Base-by-base conservation (phyloP, 2,329 filamentous ascomycete genomes). In the Neodidymelliopsis sp. region DNA sequence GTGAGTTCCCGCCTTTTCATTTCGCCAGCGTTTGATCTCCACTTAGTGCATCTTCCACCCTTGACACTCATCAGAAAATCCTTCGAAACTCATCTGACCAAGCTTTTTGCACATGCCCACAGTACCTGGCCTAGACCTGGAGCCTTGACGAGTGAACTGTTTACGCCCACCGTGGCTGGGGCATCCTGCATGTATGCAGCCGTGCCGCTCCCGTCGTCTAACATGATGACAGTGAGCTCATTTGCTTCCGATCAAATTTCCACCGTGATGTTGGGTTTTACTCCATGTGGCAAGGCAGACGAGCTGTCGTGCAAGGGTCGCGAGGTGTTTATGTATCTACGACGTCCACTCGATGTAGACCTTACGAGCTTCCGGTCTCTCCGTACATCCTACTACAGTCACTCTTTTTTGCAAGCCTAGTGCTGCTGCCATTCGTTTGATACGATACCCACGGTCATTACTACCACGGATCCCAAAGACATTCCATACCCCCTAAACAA, bases 1-100 rank as follows among this genome's bases (percentile, higher is more conserved):
- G 35, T 47, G 33, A 46, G 42, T 58, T 58, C 35, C 46, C 56
- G 56, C 53, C 49, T 51, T 34, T 33, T 68, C 60, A 71, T 69
- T 51, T 67, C 66, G 57, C 49, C 51, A 57, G 45, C 49, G 67
- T 70, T 67, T 70, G 65, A 69, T 69, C 59, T 59, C 33, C 65
- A 44, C 47, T 54, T 62, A 64, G 63, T 53, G 60, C 40, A 35
- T 53, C 40, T 48, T 42, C 31, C 18, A 56, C 40, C 53, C 46
- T 47, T 31, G 25, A 27, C 37, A 28, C 53, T 57, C 44, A 54
- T 57, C 57, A 50, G 30, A 51, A 42, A 40, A 48, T 48, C 39
- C 51, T 53, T 42, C 50, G 40, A 48, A 49, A 31, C 27, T 41
- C 47, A 49, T 51, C 50, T 49, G 43, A 52, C 46, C 53, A 56